Base-by-base conservation (phyloP, 164 flowering plant genomes). In the Vitis cinerea region DNA sequence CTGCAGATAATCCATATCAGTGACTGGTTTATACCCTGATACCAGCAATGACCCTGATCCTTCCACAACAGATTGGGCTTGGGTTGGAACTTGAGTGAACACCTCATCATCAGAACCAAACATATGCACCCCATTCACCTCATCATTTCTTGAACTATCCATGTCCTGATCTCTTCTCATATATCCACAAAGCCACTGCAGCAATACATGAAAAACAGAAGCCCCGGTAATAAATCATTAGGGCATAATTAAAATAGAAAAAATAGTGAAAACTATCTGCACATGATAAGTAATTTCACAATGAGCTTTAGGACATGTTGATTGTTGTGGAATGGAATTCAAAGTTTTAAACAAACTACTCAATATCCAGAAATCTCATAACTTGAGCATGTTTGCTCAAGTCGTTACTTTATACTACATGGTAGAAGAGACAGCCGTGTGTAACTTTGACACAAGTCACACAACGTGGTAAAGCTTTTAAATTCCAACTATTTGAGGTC, bases 1-100 rank as follows among this genome's bases (percentile, higher is more conserved):
- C 98, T 95, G 99, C 47, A 95, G 76, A 75, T 95, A 95, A 74
- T 92, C 99, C 5, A 91, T 90, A 77, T 95, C 99, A 57, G 88
- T 83, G 29, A 74, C 66, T 29, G 97, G 90, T 71, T 82, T 88
- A 69, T 72, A 82, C 72, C 91, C 96, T 51, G 96, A 76, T 2
- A 86, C 88, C 71, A 83, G 51, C 69, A 83, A 78, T 30, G 84
- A 52, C 51, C 85, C 88, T 23, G 98, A 80, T 9, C 97, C 97
- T 83, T 90, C 92, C 55, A 85, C 92, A 64, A 90, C 12, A 53
- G 96, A 67, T 74, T 91, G 92, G 14, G 78, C 86, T 80, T 90
- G 99, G 31, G 94, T 86, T 65, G 99, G 98, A 79, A 94, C 79
- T 71, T 81, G 79, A 17, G 77, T 73, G 59, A 65, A 62, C 29